These are phyloP conservation scores for Medicago lupulina DNA, from an alignment of 306 rosid species.

Conservation along the genomic window DNA sequence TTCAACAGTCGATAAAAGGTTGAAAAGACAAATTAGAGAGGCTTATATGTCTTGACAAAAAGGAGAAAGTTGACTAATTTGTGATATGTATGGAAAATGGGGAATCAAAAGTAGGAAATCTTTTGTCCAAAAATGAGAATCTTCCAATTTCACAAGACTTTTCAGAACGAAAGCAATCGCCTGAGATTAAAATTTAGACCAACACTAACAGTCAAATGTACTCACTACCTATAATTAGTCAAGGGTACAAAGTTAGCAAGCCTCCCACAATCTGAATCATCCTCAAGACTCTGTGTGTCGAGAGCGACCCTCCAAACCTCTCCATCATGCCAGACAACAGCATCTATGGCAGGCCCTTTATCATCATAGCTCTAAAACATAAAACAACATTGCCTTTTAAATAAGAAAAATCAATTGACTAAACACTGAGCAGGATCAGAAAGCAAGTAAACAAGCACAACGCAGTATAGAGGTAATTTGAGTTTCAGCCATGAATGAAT, in stretches of 20 bases:
- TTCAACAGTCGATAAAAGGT: constrained; percentile 15
- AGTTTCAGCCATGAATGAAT: background rate
- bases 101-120: constrained; percentile 24
- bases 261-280: constrained; percentile 73
- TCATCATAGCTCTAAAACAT: constrained; percentile 75
- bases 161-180: constrained; percentile 20
- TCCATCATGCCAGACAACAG: constrained; percentile 97
- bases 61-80: constrained; percentile 21
- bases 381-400: constrained; percentile 44
- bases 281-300: constrained; percentile 86
- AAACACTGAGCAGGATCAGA: background rate
- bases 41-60: constrained; percentile 22
- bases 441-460: constrained; percentile 34
- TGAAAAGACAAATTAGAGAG: constrained; percentile 29
- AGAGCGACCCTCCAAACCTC: constrained; percentile 97
- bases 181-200: constrained; percentile 27
- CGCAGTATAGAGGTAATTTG: background rate
- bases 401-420: constrained; percentile 27
- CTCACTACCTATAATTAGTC: constrained; percentile 93
- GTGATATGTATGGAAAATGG: constrained; percentile 19
- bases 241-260: constrained; percentile 83
- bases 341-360: constrained; percentile 93
- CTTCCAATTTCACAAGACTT: constrained; percentile 21
- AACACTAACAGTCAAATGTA: constrained; percentile 47
- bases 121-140: constrained; percentile 25